Percentiles rank a stretch among this genome's conserved stretches.
Conservation (phyloP, 495 filamentous ascomycete genomes). For the Penicillium salamii region DNA sequence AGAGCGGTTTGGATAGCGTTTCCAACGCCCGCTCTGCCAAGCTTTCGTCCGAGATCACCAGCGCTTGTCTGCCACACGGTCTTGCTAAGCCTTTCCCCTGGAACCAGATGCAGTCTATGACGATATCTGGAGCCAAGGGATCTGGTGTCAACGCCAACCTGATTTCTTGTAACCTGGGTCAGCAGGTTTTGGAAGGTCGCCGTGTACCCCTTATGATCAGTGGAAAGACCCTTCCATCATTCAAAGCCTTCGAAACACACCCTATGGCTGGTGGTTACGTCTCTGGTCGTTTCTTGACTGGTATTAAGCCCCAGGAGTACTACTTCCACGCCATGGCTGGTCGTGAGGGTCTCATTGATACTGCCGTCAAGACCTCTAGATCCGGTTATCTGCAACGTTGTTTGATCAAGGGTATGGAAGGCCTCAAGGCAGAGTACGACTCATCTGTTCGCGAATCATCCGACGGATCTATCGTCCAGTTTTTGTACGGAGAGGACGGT, state of each 20-base stretch:
- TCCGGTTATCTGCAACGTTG: slow-evolving; percentile 97
- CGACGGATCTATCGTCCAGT: slow-evolving; percentile 90
- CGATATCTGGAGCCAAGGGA: slow-evolving; percentile 93
- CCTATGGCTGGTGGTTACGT: slow-evolving; percentile 93
- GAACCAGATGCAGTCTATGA: slow-evolving; percentile 99
- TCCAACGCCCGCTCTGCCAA: slow-evolving; percentile 67
- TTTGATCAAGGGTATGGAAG: slow-evolving; percentile 99
- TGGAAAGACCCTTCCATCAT: slow-evolving; percentile 94
- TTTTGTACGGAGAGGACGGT: slow-evolving; percentile 95
- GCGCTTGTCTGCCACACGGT: slow-evolving; percentile 72
- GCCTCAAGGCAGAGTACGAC: slow-evolving; percentile 87
- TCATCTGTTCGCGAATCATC: slow-evolving; percentile 82
- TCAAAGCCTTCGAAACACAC: slow-evolving; percentile 85
- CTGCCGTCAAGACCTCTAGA: slow-evolving; percentile 95
- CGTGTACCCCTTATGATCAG: slow-evolving; percentile 97
- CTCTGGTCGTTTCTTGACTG: slow-evolving; percentile 94
- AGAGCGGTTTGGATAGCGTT: slow-evolving; percentile 79
- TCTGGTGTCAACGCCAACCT: slow-evolving; percentile 89
- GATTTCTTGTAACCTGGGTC: slow-evolving; percentile 95
- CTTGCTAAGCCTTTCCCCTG: slow-evolving; percentile 89
- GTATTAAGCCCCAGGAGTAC: slow-evolving; percentile 95
- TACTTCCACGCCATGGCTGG: slow-evolving; percentile 99
- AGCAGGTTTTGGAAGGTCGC: slow-evolving; percentile 93
- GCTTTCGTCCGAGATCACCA: slow-evolving; percentile 77
- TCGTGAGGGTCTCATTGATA: slow-evolving; percentile 98